Base-by-base conservation (phyloP, 2,329 filamentous ascomycete species). In the Venturia carpophila region DNA sequence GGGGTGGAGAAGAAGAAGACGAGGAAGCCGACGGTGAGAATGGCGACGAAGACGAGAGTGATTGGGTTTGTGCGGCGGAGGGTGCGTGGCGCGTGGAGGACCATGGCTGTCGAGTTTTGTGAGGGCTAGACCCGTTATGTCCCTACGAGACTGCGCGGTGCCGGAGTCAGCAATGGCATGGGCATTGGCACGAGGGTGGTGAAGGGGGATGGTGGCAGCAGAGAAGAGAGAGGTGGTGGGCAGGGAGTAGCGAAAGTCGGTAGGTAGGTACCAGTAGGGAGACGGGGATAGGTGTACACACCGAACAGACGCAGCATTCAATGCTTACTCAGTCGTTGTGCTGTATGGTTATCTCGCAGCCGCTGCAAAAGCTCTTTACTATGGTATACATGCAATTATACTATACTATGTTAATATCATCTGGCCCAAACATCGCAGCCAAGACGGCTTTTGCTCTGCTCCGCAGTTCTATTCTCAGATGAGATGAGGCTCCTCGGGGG, bases 21-120 rank as follows among this genome's bases (percentile, higher is more conserved):
- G 66, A 77, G 70, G 74, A 81, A 81, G 71, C 79, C 79, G 73
- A 94, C 82, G 75, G 87, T 87, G 66, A 94, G 83, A 66, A 90
- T 78, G 69, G 79, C 82, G 71, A 90, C 90, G 69, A 95, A 81
- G 70, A 88, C 75, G 68, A 93, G 79, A 64, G 89, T 93, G 73
- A 89, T 82, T 68, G 90, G 88, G 77, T 86, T 94, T 74, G 88
- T 85, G 79, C 89, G 89, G 79, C 90, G 90, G 74, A 93, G 84
- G 68, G 82, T 80, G 78, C 90, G 89, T 73, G 82, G 74, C 70
- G 82, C 77, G 71, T 82, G 82, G 83, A 86, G 84, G 66, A 64
- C 78, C 74, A 72, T 58, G 61, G 60, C 49, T 63, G 42, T 27
- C 19, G 1, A 5, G 6, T n/a, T 11, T 6, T 1, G 34, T 62